Evolutionary conservation across 2,329 filamentous ascomycete species (phyloP).

Genomic region (Ophiostoma sp.): DNA sequence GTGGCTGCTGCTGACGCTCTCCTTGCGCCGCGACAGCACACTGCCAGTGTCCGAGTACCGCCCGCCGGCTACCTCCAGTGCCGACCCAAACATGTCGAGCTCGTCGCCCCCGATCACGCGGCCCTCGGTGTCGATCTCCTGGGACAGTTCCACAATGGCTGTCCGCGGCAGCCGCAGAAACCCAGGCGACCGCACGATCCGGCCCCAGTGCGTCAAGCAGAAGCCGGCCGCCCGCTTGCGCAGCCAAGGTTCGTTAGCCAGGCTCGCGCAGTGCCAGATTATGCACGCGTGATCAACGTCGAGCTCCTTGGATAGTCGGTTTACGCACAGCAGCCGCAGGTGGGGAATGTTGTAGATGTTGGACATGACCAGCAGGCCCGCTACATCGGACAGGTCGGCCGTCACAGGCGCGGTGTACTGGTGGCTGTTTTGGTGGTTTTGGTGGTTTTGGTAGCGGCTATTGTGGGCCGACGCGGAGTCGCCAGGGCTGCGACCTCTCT

Average conservation of each 20-base stretch:
- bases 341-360: slow-evolving; percentile 98
- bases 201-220: slow-evolving; percentile 90
- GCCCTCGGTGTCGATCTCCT: slow-evolving; percentile 91
- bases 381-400: slow-evolving; percentile 74
- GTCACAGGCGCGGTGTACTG: slow-evolving; percentile 59
- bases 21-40: slow-evolving; percentile 45
- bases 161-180: slow-evolving; percentile 75
- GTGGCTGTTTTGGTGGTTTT: background rate
- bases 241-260: slow-evolving; percentile 90
- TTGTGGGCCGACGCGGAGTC: background rate
- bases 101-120: slow-evolving; percentile 85
- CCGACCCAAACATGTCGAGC: slow-evolving; percentile 53
- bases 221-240: slow-evolving; percentile 81
- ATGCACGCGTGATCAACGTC: slow-evolving; percentile 93
- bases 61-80: slow-evolving; percentile 34
- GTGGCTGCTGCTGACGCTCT: slow-evolving; percentile 56
- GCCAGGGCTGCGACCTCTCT: slow-evolving; percentile 19
- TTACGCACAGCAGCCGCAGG: slow-evolving; percentile 82
- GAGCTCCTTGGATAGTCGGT: slow-evolving; percentile 81
- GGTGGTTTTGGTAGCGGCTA: too few relatives aligned
- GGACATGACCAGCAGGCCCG: slow-evolving; percentile 91
- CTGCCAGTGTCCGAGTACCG: slow-evolving; percentile 40
- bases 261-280: slow-evolving; percentile 89
- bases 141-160: slow-evolving; percentile 82
- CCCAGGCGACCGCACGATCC: slow-evolving; percentile 81